phyloP scores from a whole-genome alignment of 176 grass and related monocot genomes.

The Tillandsia fasciculata region DNA sequence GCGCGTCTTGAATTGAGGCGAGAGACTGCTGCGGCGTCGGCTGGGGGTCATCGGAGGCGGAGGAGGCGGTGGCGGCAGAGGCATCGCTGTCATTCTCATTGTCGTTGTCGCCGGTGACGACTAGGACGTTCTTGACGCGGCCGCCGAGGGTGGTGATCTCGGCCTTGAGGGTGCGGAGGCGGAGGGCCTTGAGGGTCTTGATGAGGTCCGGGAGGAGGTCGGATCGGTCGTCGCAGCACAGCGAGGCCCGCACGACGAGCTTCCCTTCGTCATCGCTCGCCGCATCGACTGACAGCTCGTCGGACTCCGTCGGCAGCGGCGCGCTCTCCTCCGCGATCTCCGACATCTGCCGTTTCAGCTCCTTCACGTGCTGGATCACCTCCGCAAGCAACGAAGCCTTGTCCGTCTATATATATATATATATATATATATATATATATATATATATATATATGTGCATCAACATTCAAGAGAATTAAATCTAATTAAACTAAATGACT shows the following conservation, averaged over 20 bases:
- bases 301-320: conserved; percentile 69
- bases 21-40: conserved; percentile 52
- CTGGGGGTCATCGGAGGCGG: conserved; percentile 11
- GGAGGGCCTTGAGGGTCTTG: conserved; percentile 60
- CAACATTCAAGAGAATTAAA: background rate
- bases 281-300: conserved; percentile 49
- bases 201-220: conserved; percentile 93
- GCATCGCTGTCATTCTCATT: conserved; percentile 5
- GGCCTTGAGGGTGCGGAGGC: conserved; percentile 66
- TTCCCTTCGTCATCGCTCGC: conserved; percentile 18
- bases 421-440: no score
- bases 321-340: conserved; percentile 38
- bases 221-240: conserved; percentile 87
- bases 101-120: conserved; percentile 44
- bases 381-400: conserved; percentile 94
- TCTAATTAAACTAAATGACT: background rate
- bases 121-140: conserved; percentile 79
- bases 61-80: background rate
- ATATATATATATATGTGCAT: no score
- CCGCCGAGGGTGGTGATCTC: conserved; percentile 95
- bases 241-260: conserved; percentile 52
- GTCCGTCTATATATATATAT: conserved; percentile 49
- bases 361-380: conserved; percentile 77
- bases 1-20: conserved; percentile 78
- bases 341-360: conserved; percentile 72